A percentile compares a stretch with the other conserved stretches of the same genome.
These are phyloP conservation scores for Ganoderma resinaceum DNA, from an alignment of 1,284 basidiomycete species.

Conservation along the genomic window DNA sequence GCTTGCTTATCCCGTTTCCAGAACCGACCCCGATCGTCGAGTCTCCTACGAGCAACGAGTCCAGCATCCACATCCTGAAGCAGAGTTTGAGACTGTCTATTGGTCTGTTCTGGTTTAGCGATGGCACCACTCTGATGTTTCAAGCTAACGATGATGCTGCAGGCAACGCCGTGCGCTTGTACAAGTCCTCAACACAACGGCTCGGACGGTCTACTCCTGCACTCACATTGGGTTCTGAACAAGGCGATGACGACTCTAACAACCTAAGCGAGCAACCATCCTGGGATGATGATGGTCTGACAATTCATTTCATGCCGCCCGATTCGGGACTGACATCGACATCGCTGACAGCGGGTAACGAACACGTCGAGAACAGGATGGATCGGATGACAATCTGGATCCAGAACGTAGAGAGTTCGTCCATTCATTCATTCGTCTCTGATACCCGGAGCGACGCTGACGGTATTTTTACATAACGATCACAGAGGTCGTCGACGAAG, in stretches of 20 bases:
- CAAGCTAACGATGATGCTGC: conserved; percentile 1
- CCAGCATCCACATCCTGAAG: conserved; percentile 52
- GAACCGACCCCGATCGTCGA: conserved; percentile 32
- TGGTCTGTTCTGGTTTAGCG: conserved; percentile 49
- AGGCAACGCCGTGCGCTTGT: conserved; percentile 66
- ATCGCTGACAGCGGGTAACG: conserved; percentile 2
- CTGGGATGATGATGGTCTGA: conserved; percentile 53
- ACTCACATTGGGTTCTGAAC: conserved; percentile 27
- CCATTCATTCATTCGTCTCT: conserved; percentile 16
- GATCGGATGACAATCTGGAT: conserved; percentile 82
- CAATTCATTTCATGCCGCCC: conserved; percentile 46
- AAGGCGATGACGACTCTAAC: conserved; percentile 32
- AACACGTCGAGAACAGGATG: conserved; percentile 53
- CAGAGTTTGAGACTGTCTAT: conserved; percentile 76
- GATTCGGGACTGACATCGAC: conserved; percentile 35
- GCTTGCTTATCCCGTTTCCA: conserved; percentile 11
- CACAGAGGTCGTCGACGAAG: conserved; percentile 78
- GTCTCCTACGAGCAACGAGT: conserved; percentile 37
- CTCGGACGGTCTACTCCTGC: conserved; percentile 34
- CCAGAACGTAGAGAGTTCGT: conserved; percentile 78
- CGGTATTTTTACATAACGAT: neutral
- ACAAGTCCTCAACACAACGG: conserved; percentile 55
- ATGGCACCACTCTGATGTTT: neutral
- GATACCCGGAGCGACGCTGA: conserved; percentile 4
- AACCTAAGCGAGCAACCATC: conserved; percentile 48